Percentiles rank a stretch among this genome's conserved stretches.
Evolutionary conservation across 371 early-diverging fungal genomes (phyloP).

Genomic region (Apophysomyces sp.): DNA sequence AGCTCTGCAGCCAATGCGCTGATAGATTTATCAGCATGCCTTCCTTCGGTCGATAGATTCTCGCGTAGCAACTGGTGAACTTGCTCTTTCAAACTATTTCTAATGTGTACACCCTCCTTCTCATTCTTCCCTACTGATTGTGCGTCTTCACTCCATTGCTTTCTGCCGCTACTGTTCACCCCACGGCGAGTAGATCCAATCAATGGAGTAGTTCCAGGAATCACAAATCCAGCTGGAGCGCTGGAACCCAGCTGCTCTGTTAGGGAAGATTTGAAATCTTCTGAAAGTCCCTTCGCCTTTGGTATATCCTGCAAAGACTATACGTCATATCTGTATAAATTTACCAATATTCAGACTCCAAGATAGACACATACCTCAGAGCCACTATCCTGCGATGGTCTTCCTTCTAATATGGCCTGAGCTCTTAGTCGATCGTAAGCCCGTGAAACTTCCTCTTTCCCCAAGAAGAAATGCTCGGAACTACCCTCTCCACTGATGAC

Average conservation of each 20-base stretch:
- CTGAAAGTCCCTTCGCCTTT: slow-evolving; percentile 43
- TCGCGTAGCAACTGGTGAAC: slow-evolving; percentile 10
- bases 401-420: slow-evolving; percentile 45
- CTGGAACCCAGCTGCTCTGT: slow-evolving; percentile 30
- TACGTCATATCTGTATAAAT: background rate
- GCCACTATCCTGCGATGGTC: slow-evolving; percentile 17
- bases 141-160: slow-evolving; percentile 15
- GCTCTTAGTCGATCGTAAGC: slow-evolving; percentile 45
- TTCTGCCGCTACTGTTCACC: slow-evolving; percentile 13
- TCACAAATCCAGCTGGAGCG: slow-evolving; percentile 36
- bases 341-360: background rate
- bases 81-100: slow-evolving; percentile 18
- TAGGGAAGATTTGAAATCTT: slow-evolving; percentile 35
- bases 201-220: slow-evolving; percentile 46
- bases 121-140: background rate
- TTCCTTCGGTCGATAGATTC: background rate
- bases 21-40: slow-evolving; percentile 33
- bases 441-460: slow-evolving; percentile 32
- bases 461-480: slow-evolving; percentile 18
- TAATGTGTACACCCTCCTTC: slow-evolving; percentile 15
- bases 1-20: slow-evolving; percentile 39
- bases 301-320: slow-evolving; percentile 24
- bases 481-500: slow-evolving; percentile 10
- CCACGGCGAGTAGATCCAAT: slow-evolving; percentile 41
- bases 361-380: background rate